Percentiles rank a stretch among this genome's conserved stretches.
Conservation (phyloP, 441 rosid species). For the Arabidopsis lyrata region DNA sequence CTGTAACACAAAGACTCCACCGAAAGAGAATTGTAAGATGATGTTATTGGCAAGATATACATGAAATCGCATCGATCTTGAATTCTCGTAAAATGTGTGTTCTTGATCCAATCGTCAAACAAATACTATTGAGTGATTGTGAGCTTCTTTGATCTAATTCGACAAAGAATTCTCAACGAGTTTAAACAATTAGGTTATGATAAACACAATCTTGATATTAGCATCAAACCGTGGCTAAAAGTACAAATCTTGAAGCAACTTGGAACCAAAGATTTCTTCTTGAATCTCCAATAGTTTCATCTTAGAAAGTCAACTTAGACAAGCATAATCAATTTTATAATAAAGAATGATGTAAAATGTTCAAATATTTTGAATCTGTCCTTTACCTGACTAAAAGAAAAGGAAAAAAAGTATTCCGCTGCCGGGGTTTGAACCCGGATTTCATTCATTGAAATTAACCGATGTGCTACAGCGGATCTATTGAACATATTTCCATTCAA, state of each 20-base stretch:
- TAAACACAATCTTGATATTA: too few species aligned
- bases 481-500: background rate
- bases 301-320: background rate
- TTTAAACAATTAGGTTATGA: background rate
- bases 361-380: background rate
- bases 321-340: too few species aligned
- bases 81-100: too few species aligned
- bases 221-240: too few species aligned
- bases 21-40: background rate
- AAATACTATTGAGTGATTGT: too few species aligned
- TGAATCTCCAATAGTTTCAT: background rate
- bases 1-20: background rate
- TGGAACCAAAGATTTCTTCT: background rate
- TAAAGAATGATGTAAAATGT: too few species aligned
- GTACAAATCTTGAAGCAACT: background rate
- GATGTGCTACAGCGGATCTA: slow-evolving; percentile 17
- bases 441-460: slow-evolving; percentile 12
- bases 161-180: too few species aligned
- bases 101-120: too few species aligned
- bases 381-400: background rate
- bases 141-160: too few species aligned
- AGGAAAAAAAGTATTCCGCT: background rate
- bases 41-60: too few species aligned
- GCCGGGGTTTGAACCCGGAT: slow-evolving; percentile 9
- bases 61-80: too few species aligned